Evolutionary conservation across 768 basidiomycete genomes (phyloP), one percentile per base, ranked within the genome.

Genomic region (Suillus brevipes): DNA sequence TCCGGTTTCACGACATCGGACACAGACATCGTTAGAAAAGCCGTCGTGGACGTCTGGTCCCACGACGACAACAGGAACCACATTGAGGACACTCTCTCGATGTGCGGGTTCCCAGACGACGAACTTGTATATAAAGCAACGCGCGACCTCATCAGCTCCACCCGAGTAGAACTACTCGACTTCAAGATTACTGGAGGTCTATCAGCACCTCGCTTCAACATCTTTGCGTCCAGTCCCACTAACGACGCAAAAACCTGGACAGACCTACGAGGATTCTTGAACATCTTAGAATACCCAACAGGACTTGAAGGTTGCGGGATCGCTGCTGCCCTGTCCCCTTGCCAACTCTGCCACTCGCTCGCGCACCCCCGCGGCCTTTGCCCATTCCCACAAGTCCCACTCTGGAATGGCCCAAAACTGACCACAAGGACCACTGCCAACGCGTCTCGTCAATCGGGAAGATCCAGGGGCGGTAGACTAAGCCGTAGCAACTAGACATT

Each of bases 221-320:
- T 45, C 4, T n/a, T 45, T 9, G 4, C 9, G 3, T 4, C 20
- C 0, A 45, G 43, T 4, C 43, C 43, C 4, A 45, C 20, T 0
- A 45, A 45, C 2, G 4, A 45, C 1, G 20, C 20, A 1, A 45
- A 45, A n/a, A n/a, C 20, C 1, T 45, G 43, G 43, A 45, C 43
- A 12, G 20, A 45, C 0, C 10, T 45, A 0, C 1, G 20, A 0
- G 20, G 43, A 0, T 45, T n/a, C 10, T 20, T 45, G 0, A 8
- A 45, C 2, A 4, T 45, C 20, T 3, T 45, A 0, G 43, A 45
- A 0, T 45, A 45, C 10, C 20, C 20, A 0, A 45, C 43, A 0
- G 20, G 8, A 1, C 20, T 45, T 4, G 43, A 45, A 1, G 43
- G 43, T 1, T n/a, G 43, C 2, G 43, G 43, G 0, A 45, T 45